Percentiles rank a stretch among this genome's conserved stretches.
phyloP scores from a whole-genome alignment of 108 stramenopile genomes.

The Cyclotella atomus region DNA sequence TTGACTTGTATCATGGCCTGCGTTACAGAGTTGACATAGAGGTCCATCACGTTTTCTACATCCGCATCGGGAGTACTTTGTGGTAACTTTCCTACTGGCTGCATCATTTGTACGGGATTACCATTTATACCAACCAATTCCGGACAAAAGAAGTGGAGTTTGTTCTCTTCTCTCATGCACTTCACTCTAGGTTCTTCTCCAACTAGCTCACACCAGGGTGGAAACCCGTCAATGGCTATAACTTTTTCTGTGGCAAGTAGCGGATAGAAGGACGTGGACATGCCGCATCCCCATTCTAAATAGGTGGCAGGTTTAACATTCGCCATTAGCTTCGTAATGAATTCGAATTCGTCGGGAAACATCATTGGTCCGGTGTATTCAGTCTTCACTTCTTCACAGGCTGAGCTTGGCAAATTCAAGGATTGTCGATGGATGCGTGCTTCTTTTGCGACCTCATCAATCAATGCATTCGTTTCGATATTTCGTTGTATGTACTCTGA shows the following conservation, averaged over 20 bases:
- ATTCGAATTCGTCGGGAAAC: background rate
- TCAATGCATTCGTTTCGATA: background rate
- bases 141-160: conserved; percentile 16
- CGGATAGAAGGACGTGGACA: conserved; percentile 30
- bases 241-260: conserved; percentile 21
- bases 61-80: conserved; percentile 1
- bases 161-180: conserved; percentile 12
- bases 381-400: background rate
- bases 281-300: conserved; percentile 34
- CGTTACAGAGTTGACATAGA: conserved; percentile 28
- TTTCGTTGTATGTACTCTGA: background rate
- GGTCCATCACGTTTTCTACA: conserved; percentile 10
- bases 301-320: conserved; percentile 11
- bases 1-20: background rate
- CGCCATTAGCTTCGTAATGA: conserved; percentile 17
- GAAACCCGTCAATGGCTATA: conserved; percentile 28
- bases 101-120: background rate
- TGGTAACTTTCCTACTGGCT: conserved; percentile 5
- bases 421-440: background rate
- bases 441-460: background rate
- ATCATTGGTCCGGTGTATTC: background rate
- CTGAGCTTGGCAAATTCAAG: background rate
- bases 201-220: conserved; percentile 29
- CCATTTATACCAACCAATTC: conserved; percentile 20
- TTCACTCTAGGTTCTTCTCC: conserved; percentile 17